Evolutionary conservation across 1,284 basidiomycete genomes (phyloP).

Genomic region (Sparassis latifolia): DNA sequence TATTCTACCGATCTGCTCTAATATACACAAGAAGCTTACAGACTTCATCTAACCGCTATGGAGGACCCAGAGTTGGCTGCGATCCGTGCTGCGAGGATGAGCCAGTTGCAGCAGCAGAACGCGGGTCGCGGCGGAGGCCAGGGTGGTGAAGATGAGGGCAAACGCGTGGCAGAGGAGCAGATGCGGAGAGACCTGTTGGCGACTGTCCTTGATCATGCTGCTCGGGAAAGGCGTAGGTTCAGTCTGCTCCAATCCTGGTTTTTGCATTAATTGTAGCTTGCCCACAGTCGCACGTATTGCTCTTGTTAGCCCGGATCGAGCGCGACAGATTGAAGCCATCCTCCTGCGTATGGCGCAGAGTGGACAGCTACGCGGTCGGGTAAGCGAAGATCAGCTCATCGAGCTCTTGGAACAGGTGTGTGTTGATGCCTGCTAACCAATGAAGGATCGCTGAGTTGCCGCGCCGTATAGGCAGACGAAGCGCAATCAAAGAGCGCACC

Average conservation of each 20-base stretch:
- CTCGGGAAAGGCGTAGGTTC: conserved; percentile 84
- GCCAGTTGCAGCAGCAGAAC: conserved; percentile 29
- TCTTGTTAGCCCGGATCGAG: conserved; percentile 86
- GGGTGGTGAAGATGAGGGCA: conserved; percentile 49
- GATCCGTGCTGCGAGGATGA: conserved; percentile 36
- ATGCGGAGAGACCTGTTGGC: conserved; percentile 78
- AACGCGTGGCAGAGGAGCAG: conserved; percentile 62
- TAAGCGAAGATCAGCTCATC: conserved; percentile 88
- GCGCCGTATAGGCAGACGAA: conserved; percentile 51
- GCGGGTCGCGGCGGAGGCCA: conserved; percentile 9
- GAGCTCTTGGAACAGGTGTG: conserved; percentile 86
- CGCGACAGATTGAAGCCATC: conserved; percentile 81
- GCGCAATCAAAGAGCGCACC: conserved; percentile 47
- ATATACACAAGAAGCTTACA: no score
- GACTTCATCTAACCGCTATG: conserved; percentile 12
- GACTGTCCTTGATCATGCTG: conserved; percentile 83
- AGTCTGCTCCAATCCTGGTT: conserved; percentile 1
- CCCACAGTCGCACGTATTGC: conserved; percentile 81
- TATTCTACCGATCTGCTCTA: no score
- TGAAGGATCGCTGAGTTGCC: no score
- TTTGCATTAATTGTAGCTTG: no score
- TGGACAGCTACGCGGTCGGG: conserved; percentile 83
- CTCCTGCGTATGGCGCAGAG: conserved; percentile 87
- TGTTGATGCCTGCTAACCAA: background rate
- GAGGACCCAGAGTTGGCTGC: conserved; percentile 37